Evolutionary conservation across 345 rosid genomes (phyloP).

Genomic region (Eutrema heterophyllum): DNA sequence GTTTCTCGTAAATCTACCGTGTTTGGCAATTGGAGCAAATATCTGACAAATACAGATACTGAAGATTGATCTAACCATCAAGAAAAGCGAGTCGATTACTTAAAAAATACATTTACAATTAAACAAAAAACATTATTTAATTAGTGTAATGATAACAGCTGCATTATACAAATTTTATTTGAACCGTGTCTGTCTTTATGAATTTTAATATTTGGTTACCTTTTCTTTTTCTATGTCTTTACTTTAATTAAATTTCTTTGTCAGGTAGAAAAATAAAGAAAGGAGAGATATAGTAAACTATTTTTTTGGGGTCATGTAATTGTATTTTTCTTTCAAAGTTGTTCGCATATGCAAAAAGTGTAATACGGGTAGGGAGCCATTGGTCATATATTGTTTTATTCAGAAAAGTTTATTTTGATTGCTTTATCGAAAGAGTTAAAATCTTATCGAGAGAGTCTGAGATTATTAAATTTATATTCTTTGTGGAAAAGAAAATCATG

Average conservation of each 20-base stretch:
- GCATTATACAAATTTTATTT: constrained; percentile 20
- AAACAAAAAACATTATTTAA: constrained; percentile 13
- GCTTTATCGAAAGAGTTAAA: constrained; percentile 28
- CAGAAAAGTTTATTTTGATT: constrained; percentile 28
- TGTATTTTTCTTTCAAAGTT: constrained; percentile 19
- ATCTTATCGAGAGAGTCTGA: constrained; percentile 20
- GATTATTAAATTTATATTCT: neutral
- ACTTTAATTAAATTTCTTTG: constrained; percentile 15
- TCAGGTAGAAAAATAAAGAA: constrained; percentile 20
- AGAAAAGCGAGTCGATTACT: neutral
- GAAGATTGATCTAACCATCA: constrained; percentile 13
- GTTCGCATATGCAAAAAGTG: constrained; percentile 36
- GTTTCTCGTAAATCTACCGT: neutral
- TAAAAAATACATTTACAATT: neutral
- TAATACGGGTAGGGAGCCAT: constrained; percentile 27
- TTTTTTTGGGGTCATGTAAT: neutral
- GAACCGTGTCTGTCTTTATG: constrained; percentile 30
- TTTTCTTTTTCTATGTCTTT: constrained; percentile 25
- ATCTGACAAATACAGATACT: constrained; percentile 16
- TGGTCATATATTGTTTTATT: neutral
- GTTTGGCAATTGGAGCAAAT: neutral
- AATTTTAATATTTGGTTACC: constrained; percentile 19
- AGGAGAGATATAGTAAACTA: constrained; percentile 11
- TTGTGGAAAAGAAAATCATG: constrained; percentile 9
- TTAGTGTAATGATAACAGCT: constrained; percentile 34